Conservation (phyloP, 2,329 filamentous ascomycete species). For the Penicillium thymicola region DNA sequence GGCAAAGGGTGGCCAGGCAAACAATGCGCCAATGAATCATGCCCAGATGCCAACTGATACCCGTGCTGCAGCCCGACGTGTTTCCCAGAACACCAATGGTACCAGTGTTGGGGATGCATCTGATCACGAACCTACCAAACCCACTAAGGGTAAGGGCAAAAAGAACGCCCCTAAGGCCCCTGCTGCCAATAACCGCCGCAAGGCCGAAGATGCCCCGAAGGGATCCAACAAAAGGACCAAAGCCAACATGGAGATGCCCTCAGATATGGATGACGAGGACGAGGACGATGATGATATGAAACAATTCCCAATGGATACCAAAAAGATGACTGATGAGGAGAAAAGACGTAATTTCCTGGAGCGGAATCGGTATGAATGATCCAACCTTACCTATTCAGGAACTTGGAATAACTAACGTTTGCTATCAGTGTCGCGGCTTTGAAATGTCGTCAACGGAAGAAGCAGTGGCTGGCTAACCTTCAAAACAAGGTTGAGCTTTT, state of each 20-base stretch:
- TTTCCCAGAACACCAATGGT: slow-evolving; percentile 43
- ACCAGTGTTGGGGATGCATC: slow-evolving; percentile 64
- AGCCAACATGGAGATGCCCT: slow-evolving; percentile 46
- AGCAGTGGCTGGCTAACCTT: slow-evolving; percentile 95
- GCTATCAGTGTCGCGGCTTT: slow-evolving; percentile 77
- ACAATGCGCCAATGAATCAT: slow-evolving; percentile 52
- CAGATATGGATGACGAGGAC: slow-evolving; percentile 52
- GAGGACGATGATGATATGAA: slow-evolving; percentile 44
- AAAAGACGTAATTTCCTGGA: slow-evolving; percentile 98
- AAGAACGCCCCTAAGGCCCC: slow-evolving; percentile 55
- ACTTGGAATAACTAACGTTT: slow-evolving; percentile 24
- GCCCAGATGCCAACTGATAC: slow-evolving; percentile 41
- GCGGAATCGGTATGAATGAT: slow-evolving; percentile 73
- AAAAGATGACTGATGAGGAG: slow-evolving; percentile 97
- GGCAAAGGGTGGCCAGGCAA: slow-evolving; percentile 61
- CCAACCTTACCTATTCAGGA: not conserved
- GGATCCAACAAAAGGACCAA: slow-evolving; percentile 72
- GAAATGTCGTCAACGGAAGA: slow-evolving; percentile 96
- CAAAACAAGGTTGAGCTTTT: slow-evolving; percentile 94
- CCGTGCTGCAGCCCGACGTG: slow-evolving; percentile 41
- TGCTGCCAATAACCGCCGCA: slow-evolving; percentile 67
- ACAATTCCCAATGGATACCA: slow-evolving; percentile 54
- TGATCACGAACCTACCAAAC: slow-evolving; percentile 67
- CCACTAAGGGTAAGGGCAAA: slow-evolving; percentile 67
- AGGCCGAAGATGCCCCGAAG: slow-evolving; percentile 72